Percentiles rank a stretch among this genome's conserved stretches.
Conservation (phyloP, 1,284 basidiomycete genomes). For the Sanghuangporus sanghuang region DNA sequence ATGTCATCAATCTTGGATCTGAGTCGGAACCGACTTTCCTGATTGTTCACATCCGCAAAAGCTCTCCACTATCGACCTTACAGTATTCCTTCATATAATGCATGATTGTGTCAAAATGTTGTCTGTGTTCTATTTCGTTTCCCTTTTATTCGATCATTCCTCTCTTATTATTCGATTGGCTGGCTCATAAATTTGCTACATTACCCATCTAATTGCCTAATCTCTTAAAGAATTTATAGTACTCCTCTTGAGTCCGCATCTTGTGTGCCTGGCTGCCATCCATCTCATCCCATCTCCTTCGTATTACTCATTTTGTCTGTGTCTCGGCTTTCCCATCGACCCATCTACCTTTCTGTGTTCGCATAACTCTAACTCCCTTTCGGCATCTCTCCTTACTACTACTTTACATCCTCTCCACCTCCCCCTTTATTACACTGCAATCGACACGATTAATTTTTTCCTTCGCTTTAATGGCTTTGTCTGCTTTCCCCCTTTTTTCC, state of each 20-base stretch:
- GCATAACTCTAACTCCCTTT: not conserved
- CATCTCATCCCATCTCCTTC: not conserved
- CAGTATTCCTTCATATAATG: not conserved
- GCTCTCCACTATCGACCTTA: not conserved
- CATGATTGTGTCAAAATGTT: not conserved
- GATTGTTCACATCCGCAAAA: not conserved
- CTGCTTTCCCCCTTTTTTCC: not conserved
- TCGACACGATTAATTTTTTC: not conserved
- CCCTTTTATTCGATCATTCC: not conserved
- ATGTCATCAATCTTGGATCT: not conserved
- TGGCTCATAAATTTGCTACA: not conserved
- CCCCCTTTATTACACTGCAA: not conserved
- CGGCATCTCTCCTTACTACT: not conserved
- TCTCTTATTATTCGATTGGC: not conserved
- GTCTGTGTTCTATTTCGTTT: not conserved
- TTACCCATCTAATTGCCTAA: not conserved
- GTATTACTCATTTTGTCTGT: not conserved
- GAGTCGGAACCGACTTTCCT: not conserved
- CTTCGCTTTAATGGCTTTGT: not conserved
- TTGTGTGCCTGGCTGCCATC: conserved; percentile 5
- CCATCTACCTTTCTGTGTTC: not conserved
- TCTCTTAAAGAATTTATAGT: not conserved
- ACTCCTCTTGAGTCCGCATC: not conserved
- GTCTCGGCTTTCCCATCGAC: not conserved
- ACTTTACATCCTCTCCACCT: not conserved